Base-by-base conservation (phyloP, 345 rosid species). In the Pistacia atlantica region DNA sequence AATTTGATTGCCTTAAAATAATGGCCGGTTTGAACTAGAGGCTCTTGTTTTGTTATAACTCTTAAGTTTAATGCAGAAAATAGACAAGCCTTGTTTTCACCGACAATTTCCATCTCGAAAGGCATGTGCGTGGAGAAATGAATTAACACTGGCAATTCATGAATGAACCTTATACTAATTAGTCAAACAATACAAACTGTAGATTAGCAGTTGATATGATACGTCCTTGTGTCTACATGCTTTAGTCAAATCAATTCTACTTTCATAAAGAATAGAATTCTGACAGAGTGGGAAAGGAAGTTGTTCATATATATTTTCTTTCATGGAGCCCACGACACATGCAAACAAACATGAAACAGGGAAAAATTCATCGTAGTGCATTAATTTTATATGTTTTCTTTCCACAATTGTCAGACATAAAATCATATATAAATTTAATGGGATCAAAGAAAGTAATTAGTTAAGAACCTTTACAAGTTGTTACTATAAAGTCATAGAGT, bases 241-340 rank as follows among this genome's bases (percentile, higher is more conserved):
- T 31, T 60, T 60, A 5, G 75, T 61, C 68, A 61, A 73, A 48
- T 46, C n/a, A 9, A 3, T 31, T 62, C 18, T 38, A 16, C 38
- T 38, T 58, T 72, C 16, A 67, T 25, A 13, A 11, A 9, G 63
- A 37, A 38, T 3, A 37, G 46, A 55, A 71, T 18, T 71, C 62
- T 35, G 51, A 11, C 5, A 0, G 11, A 56, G 49, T 56, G 52
- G 56, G 64, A 71, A 71, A 71, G n/a, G 18, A 25, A 25, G 42
- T n/a, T 56, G 48, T 18, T 35, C 18, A 13, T 17, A 55, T 54
- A 18, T 54, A 52, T 70, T 70, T 70, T 69, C 62, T 55, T 62
- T 35, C 28, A 70, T 33, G 73, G 63, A 70, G 49, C 73, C 73
- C 73, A 55, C 73, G 17, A 18, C 11, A 33, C 49, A 35, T 18